Conservation (phyloP, 768 basidiomycete species). For the Auriculariales sp. region DNA sequence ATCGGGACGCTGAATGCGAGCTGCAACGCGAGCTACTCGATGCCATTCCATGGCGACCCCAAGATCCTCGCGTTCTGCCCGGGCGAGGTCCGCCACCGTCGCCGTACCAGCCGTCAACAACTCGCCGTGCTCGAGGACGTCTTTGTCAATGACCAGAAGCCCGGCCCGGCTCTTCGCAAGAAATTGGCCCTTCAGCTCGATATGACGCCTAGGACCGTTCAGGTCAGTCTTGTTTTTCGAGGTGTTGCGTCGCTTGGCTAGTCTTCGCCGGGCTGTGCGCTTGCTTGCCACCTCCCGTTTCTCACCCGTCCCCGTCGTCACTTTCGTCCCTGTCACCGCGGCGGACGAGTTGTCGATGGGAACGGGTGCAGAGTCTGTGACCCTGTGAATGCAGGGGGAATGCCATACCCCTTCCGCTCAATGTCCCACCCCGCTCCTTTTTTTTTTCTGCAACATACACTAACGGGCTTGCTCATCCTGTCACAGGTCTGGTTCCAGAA, state of each 20-base stretch:
- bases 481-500: constrained; percentile 85
- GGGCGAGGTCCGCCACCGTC: constrained; percentile 88
- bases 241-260: too few relatives aligned
- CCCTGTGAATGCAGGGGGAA: too few relatives aligned
- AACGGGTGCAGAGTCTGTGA: too few relatives aligned
- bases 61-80: constrained; percentile 81
- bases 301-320: background rate
- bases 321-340: constrained; percentile 1
- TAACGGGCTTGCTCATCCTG: background rate
- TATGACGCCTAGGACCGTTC: constrained; percentile 91
- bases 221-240: constrained; percentile 62
- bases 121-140: constrained; percentile 79
- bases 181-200: constrained; percentile 67
- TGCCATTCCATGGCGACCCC: too few relatives aligned
- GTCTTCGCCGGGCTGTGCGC: too few relatives aligned
- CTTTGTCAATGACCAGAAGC: constrained; percentile 83
- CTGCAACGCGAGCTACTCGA: too few relatives aligned
- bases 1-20: too few relatives aligned
- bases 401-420: background rate
- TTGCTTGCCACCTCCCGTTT: too few relatives aligned
- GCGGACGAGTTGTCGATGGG: too few relatives aligned
- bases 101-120: constrained; percentile 78
- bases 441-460: constrained; percentile 9
- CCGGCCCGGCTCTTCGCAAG: constrained; percentile 68
- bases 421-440: constrained; percentile 3